Base-by-base conservation (phyloP, 805 yeast species). In the Metschnikowia baotianmanensis region DNA sequence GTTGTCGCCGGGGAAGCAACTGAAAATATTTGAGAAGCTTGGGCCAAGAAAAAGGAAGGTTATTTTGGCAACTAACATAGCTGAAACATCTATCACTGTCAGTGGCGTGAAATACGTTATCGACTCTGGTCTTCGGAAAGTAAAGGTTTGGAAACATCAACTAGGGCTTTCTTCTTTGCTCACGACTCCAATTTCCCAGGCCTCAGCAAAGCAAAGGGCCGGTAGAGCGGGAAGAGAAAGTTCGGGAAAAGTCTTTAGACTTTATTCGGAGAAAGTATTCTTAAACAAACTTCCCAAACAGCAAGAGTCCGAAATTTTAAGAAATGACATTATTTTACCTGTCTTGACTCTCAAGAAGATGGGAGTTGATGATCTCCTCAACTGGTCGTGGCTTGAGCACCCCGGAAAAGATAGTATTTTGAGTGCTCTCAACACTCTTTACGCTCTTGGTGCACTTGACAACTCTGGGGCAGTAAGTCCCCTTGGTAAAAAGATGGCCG, bases 181-280 rank as follows among this genome's bases (percentile, higher is more conserved):
- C 37, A 90, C 96, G 0, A 88, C 93, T 0, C 93, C 99, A 1
- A 82, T 93, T 17, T 89, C 98, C 0, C 87, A 85, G 55, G 95
- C 98, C 0, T 85, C 96, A 28, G 99, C 98, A 0, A 78, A 86
- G 25, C 99, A 93, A 67, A 72, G 99, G 63, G 81, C 90, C 33
- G 99, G 99, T 61, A 86, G 99, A 73, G 98, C 99, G n/a, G 99
- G 99, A 47, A 87, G 99, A 78, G 98, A 93, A 65, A 78, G 84
- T 22, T 54, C 59, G 10, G 99, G 99, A 31, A 91, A 91, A 60
- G 86, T 93, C 31, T 93, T 73, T 63, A 67, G 98, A 44, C 65
- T 93, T 26, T 93, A 83, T 60, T 80, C 86, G 35, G 98, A 91
- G 52, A 58, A 66, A 1, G 83, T 86, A 43, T 91, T 77, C 53